A percentile compares a stretch with the other conserved stretches of the same genome.
Evolutionary conservation across 2,329 filamentous ascomycete species (phyloP).

Genomic region (Penicillium verrucosum): DNA sequence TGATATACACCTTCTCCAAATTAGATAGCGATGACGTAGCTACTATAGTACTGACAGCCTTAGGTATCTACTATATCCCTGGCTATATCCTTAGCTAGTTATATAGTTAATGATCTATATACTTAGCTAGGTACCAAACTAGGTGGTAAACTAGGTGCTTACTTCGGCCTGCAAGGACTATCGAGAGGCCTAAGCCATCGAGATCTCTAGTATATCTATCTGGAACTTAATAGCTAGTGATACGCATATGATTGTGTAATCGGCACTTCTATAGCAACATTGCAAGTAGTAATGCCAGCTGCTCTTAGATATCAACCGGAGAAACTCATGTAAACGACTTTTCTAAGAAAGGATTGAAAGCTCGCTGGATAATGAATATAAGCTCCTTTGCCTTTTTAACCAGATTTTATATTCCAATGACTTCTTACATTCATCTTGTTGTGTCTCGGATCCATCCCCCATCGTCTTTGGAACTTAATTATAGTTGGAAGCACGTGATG

Average conservation of each 20-base stretch:
- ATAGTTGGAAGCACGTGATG: not conserved
- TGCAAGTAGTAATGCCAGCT: not conserved
- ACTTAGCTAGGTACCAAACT: too few relatives aligned
- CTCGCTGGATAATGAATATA: rapidly evolving
- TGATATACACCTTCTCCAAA: too few relatives aligned
- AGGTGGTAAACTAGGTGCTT: too few relatives aligned
- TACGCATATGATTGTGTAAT: not conserved
- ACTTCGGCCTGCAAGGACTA: too few relatives aligned
- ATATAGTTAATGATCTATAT: too few relatives aligned
- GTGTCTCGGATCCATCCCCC: not conserved
- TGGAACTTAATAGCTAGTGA: not conserved
- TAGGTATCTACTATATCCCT: too few relatives aligned
- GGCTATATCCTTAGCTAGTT: too few relatives aligned
- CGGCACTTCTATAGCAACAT: not conserved
- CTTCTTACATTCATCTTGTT: not conserved
- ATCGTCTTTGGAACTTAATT: not conserved
- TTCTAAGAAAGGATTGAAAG: not conserved
- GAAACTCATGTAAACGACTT: not conserved
- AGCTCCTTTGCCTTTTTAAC: not conserved
- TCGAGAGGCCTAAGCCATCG: too few relatives aligned
- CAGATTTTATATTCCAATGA: not conserved
- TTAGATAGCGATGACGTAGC: too few relatives aligned
- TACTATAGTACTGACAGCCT: too few relatives aligned
- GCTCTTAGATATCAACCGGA: not conserved
- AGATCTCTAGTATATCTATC: too few relatives aligned